These are phyloP conservation scores for Inonotus hispidus DNA, from an alignment of 1,284 basidiomycete species.

Conservation along the genomic window DNA sequence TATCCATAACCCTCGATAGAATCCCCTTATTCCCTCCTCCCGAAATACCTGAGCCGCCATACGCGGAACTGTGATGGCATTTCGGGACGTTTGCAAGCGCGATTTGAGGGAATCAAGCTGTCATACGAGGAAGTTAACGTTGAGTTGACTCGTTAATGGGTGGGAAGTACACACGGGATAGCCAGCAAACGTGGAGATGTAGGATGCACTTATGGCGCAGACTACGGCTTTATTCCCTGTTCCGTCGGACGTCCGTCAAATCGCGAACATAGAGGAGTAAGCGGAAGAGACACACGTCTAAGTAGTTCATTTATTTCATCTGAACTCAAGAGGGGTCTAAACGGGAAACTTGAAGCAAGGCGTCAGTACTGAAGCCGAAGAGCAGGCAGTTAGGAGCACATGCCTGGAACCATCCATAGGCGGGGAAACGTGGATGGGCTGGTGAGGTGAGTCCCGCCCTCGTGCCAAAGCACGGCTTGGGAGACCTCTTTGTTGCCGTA, in stretches of 20 bases:
- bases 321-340: conserved; percentile 55
- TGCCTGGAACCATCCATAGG: conserved; percentile 80
- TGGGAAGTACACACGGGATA: conserved; percentile 55
- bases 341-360: conserved; percentile 37
- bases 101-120: conserved; percentile 89
- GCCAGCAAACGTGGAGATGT: conserved; percentile 77
- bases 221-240: conserved; percentile 77
- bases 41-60: conserved; percentile 73
- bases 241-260: background rate
- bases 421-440: conserved; percentile 24
- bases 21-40: conserved; percentile 90
- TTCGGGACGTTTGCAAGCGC: conserved; percentile 82
- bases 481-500: conserved; percentile 13
- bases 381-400: conserved; percentile 3
- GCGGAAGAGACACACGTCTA: conserved; percentile 43
- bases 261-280: conserved; percentile 11
- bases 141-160: background rate
- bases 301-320: conserved; percentile 59
- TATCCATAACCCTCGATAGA: conserved; percentile 88
- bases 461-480: conserved; percentile 21
- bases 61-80: conserved; percentile 65
- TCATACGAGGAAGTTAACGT: background rate
- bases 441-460: conserved; percentile 10
- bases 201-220: conserved; percentile 76
- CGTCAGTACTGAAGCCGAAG: conserved; percentile 18